phyloP scores from a whole-genome alignment of 768 basidiomycete genomes.

The Tricholoma sp. region DNA sequence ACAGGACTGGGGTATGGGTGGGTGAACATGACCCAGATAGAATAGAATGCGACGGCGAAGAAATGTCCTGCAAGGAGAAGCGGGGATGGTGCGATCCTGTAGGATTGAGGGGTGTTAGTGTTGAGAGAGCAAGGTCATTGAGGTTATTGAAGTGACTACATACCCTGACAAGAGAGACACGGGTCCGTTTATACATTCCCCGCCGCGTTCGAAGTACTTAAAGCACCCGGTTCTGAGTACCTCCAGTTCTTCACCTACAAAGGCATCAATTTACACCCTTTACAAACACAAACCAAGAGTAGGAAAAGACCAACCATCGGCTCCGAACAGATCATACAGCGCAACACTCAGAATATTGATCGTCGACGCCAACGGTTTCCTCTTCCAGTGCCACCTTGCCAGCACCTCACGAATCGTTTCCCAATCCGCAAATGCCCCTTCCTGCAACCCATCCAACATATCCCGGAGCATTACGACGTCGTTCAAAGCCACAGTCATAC shows the following conservation, averaged over 20 bases:
- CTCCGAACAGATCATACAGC: conserved; percentile 90
- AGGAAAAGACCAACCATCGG: conserved; percentile 62
- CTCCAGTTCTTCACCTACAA: conserved; percentile 51
- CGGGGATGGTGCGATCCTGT: conserved; percentile 78
- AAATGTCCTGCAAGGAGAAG: conserved; percentile 83
- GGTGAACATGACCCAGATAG: conserved; percentile 87
- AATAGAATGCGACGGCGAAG: conserved; percentile 92
- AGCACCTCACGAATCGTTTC: conserved; percentile 44
- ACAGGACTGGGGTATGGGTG: conserved; percentile 26
- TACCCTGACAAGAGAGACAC: conserved; percentile 88
- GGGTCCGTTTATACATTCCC: conserved; percentile 82
- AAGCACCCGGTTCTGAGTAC: conserved; percentile 84
- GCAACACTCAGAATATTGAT: conserved; percentile 93
- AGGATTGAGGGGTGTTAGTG: background rate
- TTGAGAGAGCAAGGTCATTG: background rate
- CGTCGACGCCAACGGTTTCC: conserved; percentile 80
- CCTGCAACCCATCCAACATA: conserved; percentile 45
- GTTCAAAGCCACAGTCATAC: conserved; percentile 93
- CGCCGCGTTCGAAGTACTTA: conserved; percentile 94
- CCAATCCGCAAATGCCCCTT: conserved; percentile 40
- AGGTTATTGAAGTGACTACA: conserved; percentile 12
- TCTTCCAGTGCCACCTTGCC: conserved; percentile 76
- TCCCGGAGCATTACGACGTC: conserved; percentile 75
- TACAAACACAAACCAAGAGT: background rate
- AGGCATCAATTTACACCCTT: background rate